These are phyloP conservation scores for Austroboletus novae-zelandiae DNA, from an alignment of 1,284 basidiomycete genomes.

Conservation along the genomic window DNA sequence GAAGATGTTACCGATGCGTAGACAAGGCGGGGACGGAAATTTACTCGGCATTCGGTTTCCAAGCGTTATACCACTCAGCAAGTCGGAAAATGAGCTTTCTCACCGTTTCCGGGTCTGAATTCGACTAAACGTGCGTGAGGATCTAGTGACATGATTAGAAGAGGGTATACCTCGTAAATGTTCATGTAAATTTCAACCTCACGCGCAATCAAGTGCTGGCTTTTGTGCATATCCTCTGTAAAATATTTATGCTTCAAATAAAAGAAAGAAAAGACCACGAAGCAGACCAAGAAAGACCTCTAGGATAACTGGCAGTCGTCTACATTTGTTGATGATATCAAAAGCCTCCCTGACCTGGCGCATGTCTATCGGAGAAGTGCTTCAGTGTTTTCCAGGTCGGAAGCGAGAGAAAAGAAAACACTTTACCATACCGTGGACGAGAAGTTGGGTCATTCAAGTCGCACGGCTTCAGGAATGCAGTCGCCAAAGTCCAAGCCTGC, in stretches of 20 bases:
- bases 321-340: constrained; percentile 51
- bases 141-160: not conserved
- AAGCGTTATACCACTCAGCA: constrained; percentile 64
- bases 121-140: constrained; percentile 36
- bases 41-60: constrained; percentile 61
- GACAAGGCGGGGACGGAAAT: constrained; percentile 11
- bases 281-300: constrained; percentile 65
- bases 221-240: constrained; percentile 61
- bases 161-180: constrained; percentile 55
- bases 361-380: constrained; percentile 40
- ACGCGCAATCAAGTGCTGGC: constrained; percentile 54
- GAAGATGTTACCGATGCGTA: constrained; percentile 9
- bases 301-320: constrained; percentile 57
- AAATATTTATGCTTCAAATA: constrained; percentile 1
- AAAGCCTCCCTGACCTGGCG: constrained; percentile 51
- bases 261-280: not conserved
- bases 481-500: constrained; percentile 65
- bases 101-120: constrained; percentile 47
- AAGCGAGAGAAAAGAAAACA: not conserved
- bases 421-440: constrained; percentile 38
- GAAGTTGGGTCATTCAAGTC: constrained; percentile 43
- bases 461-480: constrained; percentile 55
- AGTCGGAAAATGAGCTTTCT: constrained; percentile 53
- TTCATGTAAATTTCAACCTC: constrained; percentile 60
- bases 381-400: not conserved